phyloP scores from a whole-genome alignment of 208 protist genomes.

The Trypanosomatidae sp. region DNA sequence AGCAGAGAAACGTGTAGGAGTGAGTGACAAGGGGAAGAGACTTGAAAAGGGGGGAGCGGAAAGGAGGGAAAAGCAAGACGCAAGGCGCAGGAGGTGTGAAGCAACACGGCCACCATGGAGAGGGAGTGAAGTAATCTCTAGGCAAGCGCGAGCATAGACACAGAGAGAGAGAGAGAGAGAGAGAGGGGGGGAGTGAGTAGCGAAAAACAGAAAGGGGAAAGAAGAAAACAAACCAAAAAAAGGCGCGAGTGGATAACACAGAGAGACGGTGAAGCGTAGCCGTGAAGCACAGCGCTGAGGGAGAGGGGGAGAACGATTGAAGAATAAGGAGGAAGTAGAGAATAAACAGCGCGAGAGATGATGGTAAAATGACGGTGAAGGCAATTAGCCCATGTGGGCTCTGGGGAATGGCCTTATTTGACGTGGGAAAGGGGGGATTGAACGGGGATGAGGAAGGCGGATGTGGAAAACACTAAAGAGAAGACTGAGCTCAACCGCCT shows the following conservation, averaged over 20 bases:
- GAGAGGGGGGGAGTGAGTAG: background rate
- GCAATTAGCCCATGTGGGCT: background rate
- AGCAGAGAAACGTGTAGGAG: background rate
- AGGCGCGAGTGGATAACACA: background rate
- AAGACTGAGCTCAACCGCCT: background rate
- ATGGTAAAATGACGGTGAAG: background rate
- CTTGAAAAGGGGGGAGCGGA: conserved; percentile 1
- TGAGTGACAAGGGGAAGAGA: conserved; percentile 7
- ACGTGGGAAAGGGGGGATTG: background rate
- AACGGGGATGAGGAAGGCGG: background rate
- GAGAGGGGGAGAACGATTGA: background rate
- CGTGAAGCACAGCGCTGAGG: background rate
- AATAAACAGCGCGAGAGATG: background rate
- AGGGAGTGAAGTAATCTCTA: background rate
- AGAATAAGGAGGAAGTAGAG: background rate
- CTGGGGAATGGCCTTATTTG: background rate
- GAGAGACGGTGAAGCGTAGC: background rate
- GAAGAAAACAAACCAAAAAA: background rate
- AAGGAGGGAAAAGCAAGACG: conserved; percentile 18
- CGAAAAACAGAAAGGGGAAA: background rate
- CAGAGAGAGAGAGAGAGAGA: background rate
- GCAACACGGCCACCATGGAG: too few species aligned
- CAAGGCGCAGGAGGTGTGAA: too few species aligned
- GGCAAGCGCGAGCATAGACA: background rate
- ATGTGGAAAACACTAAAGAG: background rate